These are phyloP conservation scores for Sporothrix protearum DNA, from an alignment of 2,329 filamentous ascomycete genomes.

Conservation along the genomic window DNA sequence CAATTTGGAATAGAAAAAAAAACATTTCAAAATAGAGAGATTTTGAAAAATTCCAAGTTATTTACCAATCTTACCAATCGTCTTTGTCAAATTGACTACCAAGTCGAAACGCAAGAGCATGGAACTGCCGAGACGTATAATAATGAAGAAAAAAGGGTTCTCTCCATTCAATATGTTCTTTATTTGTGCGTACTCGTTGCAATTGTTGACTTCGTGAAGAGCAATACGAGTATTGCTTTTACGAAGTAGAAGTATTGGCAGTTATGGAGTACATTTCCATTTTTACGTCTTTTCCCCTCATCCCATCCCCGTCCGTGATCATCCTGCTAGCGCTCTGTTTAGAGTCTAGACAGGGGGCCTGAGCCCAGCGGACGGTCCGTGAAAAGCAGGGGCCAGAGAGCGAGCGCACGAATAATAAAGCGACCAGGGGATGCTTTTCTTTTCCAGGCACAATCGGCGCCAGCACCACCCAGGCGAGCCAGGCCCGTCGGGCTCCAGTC, in stretches of 20 bases:
- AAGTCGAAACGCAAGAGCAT: background rate
- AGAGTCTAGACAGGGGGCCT: background rate
- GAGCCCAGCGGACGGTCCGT: background rate
- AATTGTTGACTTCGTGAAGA: too few relatives aligned
- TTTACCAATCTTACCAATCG: too few relatives aligned
- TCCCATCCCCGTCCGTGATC: conserved; percentile 5
- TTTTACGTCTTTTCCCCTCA: background rate
- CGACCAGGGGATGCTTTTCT: conserved; percentile 9
- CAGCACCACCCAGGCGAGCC: background rate
- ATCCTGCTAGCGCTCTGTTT: conserved; percentile 1
- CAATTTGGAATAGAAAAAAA: too few relatives aligned
- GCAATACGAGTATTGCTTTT: background rate
- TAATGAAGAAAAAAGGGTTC: background rate
- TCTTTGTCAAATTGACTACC: background rate
- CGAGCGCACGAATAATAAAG: background rate
- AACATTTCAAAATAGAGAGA: too few relatives aligned
- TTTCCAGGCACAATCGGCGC: conserved; percentile 6
- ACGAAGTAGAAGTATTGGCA: too few relatives aligned
- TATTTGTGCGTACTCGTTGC: too few relatives aligned
- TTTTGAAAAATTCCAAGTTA: too few relatives aligned
- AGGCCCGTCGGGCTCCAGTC: too few relatives aligned
- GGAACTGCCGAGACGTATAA: background rate
- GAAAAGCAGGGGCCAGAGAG: background rate
- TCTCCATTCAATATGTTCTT: too few relatives aligned
- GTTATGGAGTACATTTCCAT: background rate